Percentiles rank a stretch among this genome's conserved stretches.
Conservation (phyloP, 2,329 filamentous ascomycete species). For the Microsporum canis region DNA sequence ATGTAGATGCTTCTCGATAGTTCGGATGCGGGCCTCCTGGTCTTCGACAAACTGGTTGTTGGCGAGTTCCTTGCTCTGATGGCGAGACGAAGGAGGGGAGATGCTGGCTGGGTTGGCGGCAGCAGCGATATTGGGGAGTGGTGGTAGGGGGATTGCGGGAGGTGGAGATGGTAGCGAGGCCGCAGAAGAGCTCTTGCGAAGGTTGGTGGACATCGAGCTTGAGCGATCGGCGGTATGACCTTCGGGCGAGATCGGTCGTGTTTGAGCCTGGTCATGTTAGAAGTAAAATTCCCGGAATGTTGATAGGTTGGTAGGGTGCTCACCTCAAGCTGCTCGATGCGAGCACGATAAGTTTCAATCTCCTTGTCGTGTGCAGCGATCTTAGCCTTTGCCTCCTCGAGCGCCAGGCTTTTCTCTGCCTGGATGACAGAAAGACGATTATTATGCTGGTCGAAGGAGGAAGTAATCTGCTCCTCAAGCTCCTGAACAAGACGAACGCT, state of each 20-base stretch:
- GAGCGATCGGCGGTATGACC: constrained; percentile 41
- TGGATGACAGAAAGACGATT: constrained; percentile 78
- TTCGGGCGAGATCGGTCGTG: constrained; percentile 29
- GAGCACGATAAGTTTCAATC: constrained; percentile 44
- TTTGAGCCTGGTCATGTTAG: constrained; percentile 24
- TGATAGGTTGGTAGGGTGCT: constrained; percentile 19
- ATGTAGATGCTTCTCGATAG: constrained; percentile 90
- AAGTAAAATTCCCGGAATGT: constrained; percentile 14
- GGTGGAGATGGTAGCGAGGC: constrained; percentile 83
- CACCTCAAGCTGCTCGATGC: constrained; percentile 65
- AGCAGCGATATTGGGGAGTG: constrained; percentile 56
- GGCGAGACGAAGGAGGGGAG: constrained; percentile 52
- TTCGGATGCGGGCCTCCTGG: constrained; percentile 85
- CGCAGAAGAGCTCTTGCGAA: constrained; percentile 76
- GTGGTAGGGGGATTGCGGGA: constrained; percentile 89
- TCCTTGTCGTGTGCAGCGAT: constrained; percentile 55
- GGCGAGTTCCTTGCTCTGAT: constrained; percentile 69
- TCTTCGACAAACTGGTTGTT: constrained; percentile 81
- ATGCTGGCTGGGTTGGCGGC: constrained; percentile 44
- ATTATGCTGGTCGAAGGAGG: constrained; percentile 89
- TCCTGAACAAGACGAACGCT: constrained; percentile 87
- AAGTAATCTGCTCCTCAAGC: constrained; percentile 90
- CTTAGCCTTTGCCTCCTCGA: constrained; percentile 65
- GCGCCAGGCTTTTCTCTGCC: constrained; percentile 58
- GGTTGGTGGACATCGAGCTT: constrained; percentile 53